Conservation (phyloP, 805 yeast genomes). For the Torulaspora quercuum region DNA sequence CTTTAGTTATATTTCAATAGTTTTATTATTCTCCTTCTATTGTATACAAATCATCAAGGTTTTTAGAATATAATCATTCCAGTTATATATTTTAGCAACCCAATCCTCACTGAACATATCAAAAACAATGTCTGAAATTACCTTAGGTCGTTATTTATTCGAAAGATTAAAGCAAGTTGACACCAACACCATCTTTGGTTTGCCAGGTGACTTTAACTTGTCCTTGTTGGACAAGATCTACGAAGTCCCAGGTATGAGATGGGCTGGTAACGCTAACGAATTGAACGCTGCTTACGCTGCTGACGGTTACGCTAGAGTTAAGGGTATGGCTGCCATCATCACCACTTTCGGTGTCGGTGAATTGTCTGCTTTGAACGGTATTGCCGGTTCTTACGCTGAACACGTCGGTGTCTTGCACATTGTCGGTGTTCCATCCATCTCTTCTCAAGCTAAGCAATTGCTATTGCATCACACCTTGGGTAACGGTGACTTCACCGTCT, state of each 20-base stretch:
- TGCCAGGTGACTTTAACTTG: conserved; percentile 80
- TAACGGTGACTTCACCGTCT: conserved; percentile 76
- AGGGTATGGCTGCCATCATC: conserved; percentile 67
- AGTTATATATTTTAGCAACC: no score
- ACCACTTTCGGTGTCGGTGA: conserved; percentile 94
- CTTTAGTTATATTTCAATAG: no score
- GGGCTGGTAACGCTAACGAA: conserved; percentile 92
- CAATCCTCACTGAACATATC: no score
- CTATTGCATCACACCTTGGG: conserved; percentile 81
- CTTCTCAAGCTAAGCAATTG: conserved; percentile 68
- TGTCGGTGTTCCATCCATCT: conserved; percentile 80
- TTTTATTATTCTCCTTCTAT: no score
- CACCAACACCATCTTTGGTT: conserved; percentile 69
- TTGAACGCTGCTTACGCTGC: conserved; percentile 81
- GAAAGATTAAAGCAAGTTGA: conserved; percentile 73
- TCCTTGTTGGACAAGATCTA: conserved; percentile 67
- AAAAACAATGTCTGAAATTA: conserved; percentile 46
- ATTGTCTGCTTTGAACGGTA: conserved; percentile 76
- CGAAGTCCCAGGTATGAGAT: conserved; percentile 70
- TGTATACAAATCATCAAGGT: no score
- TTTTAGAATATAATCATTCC: no score
- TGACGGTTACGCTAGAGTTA: conserved; percentile 82
- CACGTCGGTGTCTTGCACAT: conserved; percentile 82
- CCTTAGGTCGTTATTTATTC: conserved; percentile 74
- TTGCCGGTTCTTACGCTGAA: conserved; percentile 87